Percentiles rank a stretch among this genome's conserved stretches.
These are phyloP conservation scores for Beauveria varroae DNA, from an alignment of 2,329 filamentous ascomycete species.

Conservation along the genomic window DNA sequence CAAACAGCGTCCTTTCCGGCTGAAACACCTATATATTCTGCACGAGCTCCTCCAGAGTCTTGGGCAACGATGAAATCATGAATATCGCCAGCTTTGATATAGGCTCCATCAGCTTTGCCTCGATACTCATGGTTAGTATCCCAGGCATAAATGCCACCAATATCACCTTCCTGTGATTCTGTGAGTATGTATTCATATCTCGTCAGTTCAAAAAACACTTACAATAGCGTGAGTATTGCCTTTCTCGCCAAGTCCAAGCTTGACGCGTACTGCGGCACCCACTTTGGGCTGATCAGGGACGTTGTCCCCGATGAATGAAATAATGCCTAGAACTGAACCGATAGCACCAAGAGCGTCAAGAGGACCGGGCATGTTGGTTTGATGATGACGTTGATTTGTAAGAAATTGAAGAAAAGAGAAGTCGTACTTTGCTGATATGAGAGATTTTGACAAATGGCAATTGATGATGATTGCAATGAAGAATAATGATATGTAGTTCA, in stretches of 20 bases:
- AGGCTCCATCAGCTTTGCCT: neutral
- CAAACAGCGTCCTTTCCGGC: slow-evolving; percentile 6
- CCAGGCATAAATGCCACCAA: slow-evolving; percentile 5
- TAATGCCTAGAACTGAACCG: neutral
- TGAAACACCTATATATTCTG: slow-evolving; percentile 9
- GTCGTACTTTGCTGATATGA: too few species aligned
- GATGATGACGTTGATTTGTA: too few species aligned
- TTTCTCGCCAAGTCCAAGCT: neutral
- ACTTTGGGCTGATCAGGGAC: neutral
- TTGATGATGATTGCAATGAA: too few species aligned
- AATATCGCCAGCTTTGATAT: neutral
- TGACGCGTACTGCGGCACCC: neutral
- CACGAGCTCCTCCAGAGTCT: slow-evolving; percentile 2
- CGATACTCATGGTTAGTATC: slow-evolving; percentile 10
- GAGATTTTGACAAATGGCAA: too few species aligned
- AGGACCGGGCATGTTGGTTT: too few species aligned
- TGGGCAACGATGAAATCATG: slow-evolving; percentile 2
- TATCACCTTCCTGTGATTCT: neutral
- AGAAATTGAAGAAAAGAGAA: too few species aligned
- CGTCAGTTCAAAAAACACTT: neutral
- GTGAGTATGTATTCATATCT: too few species aligned
- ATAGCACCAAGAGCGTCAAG: neutral
- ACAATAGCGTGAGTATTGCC: neutral
- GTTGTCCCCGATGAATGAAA: neutral
- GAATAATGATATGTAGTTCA: too few species aligned